Evolutionary conservation across 2,329 filamentous ascomycete genomes (phyloP).

Genomic region (Ophiostoma sp.): DNA sequence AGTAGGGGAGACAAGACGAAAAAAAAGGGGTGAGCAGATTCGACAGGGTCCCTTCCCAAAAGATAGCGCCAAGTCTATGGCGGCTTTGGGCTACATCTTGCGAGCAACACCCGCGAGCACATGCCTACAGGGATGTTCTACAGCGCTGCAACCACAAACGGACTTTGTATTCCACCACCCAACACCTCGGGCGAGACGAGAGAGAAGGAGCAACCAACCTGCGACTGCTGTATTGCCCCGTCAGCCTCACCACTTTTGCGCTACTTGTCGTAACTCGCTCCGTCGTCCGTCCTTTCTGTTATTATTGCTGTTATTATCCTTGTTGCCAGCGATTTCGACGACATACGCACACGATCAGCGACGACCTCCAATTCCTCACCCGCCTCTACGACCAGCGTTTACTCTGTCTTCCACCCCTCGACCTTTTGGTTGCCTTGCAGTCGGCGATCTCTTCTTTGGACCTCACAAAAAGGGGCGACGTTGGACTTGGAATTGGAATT

Average conservation of each 20-base stretch:
- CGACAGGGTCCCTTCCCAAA: background rate
- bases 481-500: no score
- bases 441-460: background rate
- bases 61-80: conserved; percentile 1
- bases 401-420: background rate
- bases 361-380: background rate
- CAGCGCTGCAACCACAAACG: background rate
- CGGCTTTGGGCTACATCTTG: background rate
- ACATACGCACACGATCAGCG: background rate
- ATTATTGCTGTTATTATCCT: background rate
- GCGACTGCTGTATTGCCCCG: background rate
- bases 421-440: background rate
- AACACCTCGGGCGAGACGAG: background rate
- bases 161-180: background rate
- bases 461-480: background rate
- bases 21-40: background rate
- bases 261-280: background rate
- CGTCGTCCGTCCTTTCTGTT: background rate
- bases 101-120: background rate
- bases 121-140: conserved; percentile 5
- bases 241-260: conserved; percentile 4
- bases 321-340: background rate
- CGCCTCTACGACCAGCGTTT: background rate
- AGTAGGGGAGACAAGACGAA: background rate
- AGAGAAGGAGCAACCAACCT: background rate